These are phyloP conservation scores for Arthroderma sp. DNA, from an alignment of 2,329 filamentous ascomycete genomes.

Conservation along the genomic window DNA sequence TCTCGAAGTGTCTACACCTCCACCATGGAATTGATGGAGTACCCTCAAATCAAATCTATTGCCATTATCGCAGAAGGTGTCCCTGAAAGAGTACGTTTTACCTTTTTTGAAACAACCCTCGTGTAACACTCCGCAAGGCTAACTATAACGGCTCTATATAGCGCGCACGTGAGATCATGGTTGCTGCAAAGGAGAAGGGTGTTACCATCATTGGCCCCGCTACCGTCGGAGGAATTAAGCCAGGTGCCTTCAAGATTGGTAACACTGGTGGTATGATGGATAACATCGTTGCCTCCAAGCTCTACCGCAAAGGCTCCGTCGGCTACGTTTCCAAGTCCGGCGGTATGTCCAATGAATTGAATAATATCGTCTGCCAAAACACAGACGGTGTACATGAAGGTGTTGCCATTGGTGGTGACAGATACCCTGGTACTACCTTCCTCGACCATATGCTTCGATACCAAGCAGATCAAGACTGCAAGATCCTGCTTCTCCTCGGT, in stretches of 20 bases:
- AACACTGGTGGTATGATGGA: slow-evolving; percentile 99
- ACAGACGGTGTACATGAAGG: slow-evolving; percentile 98
- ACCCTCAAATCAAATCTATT: slow-evolving; percentile 94
- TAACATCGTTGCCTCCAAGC: slow-evolving; percentile 99
- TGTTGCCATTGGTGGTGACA: slow-evolving; percentile 97
- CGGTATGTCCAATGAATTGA: slow-evolving; percentile 99
- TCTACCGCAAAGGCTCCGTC: slow-evolving; percentile 97
- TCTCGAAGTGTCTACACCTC: slow-evolving; percentile 97
- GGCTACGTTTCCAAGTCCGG: slow-evolving; percentile 99
- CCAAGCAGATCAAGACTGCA: slow-evolving; percentile 93
- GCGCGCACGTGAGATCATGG: slow-evolving; percentile 95
- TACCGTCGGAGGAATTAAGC: slow-evolving; percentile 98
- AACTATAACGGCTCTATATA: slow-evolving; percentile 22
- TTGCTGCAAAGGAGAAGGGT: slow-evolving; percentile 95
- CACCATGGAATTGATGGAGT: slow-evolving; percentile 96
- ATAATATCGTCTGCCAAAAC: slow-evolving; percentile 96
- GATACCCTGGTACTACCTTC: slow-evolving; percentile 97
- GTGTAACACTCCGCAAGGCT: not conserved
- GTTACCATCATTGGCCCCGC: slow-evolving; percentile 98
- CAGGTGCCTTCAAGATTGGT: slow-evolving; percentile 97
- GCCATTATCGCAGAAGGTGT: slow-evolving; percentile 99
- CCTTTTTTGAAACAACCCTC: not conserved
- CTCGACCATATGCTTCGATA: slow-evolving; percentile 97
- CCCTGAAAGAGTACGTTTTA: slow-evolving; percentile 69
- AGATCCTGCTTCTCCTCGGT: slow-evolving; percentile 89